These are phyloP conservation scores for Climacium dendroides DNA, from an alignment of 225 moss, liverwort and hornwort genomes.

Conservation along the genomic window DNA sequence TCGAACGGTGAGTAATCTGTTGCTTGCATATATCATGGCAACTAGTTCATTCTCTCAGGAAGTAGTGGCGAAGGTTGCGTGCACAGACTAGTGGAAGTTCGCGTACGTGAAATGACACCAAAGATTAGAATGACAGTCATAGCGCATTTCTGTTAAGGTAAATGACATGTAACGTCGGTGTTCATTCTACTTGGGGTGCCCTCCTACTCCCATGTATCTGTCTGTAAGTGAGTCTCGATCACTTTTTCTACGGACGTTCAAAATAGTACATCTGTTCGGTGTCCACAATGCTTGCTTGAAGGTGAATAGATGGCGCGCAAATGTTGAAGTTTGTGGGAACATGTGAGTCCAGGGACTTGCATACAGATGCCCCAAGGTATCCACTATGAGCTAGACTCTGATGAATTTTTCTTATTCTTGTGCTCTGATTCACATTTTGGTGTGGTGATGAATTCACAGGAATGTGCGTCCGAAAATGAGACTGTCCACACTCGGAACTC, in stretches of 20 bases:
- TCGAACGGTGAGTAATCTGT: conserved; percentile 8
- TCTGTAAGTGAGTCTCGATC: not conserved
- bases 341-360: not conserved
- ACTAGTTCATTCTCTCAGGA: not conserved
- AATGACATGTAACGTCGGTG: too few species aligned
- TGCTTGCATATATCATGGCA: not conserved
- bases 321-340: not conserved
- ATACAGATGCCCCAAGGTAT: not conserved
- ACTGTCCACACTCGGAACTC: not conserved
- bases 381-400: not conserved
- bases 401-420: not conserved
- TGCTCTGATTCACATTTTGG: not conserved
- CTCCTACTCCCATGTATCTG: not conserved
- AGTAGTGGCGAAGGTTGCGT: not conserved
- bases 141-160: not conserved
- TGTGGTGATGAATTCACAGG: not conserved
- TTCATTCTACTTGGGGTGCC: not conserved
- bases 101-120: not conserved
- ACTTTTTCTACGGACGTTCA: not conserved
- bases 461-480: conserved; percentile 10
- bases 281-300: not conserved
- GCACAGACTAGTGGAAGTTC: not conserved
- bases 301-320: too few species aligned
- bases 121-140: not conserved
- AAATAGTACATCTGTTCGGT: not conserved